phyloP scores from a whole-genome alignment of 495 filamentous ascomycete species.

The Aspergillus leporis region DNA sequence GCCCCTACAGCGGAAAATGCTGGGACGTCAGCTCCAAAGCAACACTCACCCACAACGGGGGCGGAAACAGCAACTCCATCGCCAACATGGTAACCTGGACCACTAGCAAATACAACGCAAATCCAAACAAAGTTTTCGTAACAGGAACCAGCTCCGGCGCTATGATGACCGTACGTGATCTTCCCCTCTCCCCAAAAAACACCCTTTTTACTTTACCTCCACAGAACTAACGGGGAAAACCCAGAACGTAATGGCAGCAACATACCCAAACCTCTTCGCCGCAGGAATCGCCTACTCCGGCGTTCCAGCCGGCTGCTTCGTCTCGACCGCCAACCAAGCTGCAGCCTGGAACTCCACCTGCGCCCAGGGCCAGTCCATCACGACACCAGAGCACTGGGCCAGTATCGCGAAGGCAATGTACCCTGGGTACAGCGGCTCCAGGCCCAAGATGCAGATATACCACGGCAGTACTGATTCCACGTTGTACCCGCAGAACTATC shows the following conservation, averaged over 20 bases:
- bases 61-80: constrained; percentile 59
- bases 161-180: constrained; percentile 49
- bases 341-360: constrained; percentile 39
- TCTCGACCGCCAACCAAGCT: constrained; percentile 44
- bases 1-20: constrained; percentile 49
- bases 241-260: constrained; percentile 56
- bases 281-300: constrained; percentile 60
- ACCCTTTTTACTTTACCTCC: neutral
- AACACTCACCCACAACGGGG: constrained; percentile 57
- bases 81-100: constrained; percentile 61
- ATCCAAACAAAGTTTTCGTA: constrained; percentile 50
- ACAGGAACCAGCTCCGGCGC: constrained; percentile 56
- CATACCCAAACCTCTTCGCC: constrained; percentile 59
- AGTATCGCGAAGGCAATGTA: constrained; percentile 51
- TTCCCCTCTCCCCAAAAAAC: neutral
- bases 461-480: constrained; percentile 54
- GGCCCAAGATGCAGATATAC: constrained; percentile 57
- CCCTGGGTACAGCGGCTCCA: constrained; percentile 53
- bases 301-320: constrained; percentile 62
- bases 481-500: constrained; percentile 48
- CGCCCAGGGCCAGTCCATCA: constrained; percentile 46
- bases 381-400: constrained; percentile 51
- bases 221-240: neutral
- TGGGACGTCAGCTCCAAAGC: constrained; percentile 61
- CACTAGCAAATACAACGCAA: constrained; percentile 47